Conservation (phyloP, 129 eudicot species). For the Logfia minima region DNA sequence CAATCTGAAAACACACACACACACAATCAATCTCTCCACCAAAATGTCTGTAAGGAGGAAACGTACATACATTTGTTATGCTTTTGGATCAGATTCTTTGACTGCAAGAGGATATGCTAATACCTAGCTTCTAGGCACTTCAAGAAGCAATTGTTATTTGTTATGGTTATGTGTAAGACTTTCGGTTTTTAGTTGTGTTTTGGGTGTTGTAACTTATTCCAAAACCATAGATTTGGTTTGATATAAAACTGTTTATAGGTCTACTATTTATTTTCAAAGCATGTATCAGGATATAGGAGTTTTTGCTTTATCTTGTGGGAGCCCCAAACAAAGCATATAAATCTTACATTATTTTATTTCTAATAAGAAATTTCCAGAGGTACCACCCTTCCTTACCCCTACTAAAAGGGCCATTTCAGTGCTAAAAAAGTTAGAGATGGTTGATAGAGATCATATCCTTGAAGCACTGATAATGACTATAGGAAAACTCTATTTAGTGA, state of each 20-base stretch:
- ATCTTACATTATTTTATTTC: too few relatives aligned
- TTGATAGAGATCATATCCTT: neutral
- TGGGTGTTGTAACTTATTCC: too few relatives aligned
- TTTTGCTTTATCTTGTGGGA: too few relatives aligned
- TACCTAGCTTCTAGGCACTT: neutral
- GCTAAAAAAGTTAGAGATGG: neutral
- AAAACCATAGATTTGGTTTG: neutral
- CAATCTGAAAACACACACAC: neutral
- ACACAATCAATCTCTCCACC: neutral
- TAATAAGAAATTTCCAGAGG: too few relatives aligned
- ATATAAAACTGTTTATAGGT: neutral
- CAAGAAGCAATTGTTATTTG: neutral
- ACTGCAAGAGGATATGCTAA: neutral
- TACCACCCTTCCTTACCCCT: neutral
- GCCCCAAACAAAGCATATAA: too few relatives aligned
- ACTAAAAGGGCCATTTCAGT: neutral
- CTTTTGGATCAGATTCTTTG: neutral
- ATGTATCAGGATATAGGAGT: too few relatives aligned
- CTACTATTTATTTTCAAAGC: too few relatives aligned
- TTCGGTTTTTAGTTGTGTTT: neutral
- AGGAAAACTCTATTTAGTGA: constrained; percentile 13
- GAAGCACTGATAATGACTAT: constrained; percentile 8
- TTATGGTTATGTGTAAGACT: too few relatives aligned
- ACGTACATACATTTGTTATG: neutral
- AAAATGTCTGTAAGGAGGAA: neutral